Conservation (phyloP, 768 basidiomycete genomes). For the Flagelloscypha sp. region DNA sequence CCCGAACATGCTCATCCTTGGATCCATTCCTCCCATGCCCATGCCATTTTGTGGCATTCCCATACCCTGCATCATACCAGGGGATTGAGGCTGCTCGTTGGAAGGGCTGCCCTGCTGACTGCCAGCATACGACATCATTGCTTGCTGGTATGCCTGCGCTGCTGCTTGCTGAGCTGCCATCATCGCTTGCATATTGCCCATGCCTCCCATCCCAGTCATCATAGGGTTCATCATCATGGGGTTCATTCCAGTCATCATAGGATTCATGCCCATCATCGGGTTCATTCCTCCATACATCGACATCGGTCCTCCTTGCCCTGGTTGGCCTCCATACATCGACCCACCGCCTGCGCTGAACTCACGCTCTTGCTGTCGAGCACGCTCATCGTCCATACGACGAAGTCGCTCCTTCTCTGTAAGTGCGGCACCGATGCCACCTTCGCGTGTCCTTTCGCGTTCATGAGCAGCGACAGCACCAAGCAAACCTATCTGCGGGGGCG, state of each 20-base stretch:
- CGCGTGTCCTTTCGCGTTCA: conserved; percentile 88
- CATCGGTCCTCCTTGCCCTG: conserved; percentile 35
- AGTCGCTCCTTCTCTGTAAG: conserved; percentile 94
- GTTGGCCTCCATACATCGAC: conserved; percentile 56
- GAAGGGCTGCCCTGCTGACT: too few species aligned
- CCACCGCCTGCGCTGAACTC: too few species aligned
- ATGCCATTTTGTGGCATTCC: conserved; percentile 19
- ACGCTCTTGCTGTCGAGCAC: conserved; percentile 84
- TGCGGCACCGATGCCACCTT: conserved; percentile 90
- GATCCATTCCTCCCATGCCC: conserved; percentile 31
- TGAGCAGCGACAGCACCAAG: conserved; percentile 95
- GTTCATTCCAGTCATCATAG: conserved; percentile 41
- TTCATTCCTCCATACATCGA: conserved; percentile 23
- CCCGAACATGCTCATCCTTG: conserved; percentile 57
- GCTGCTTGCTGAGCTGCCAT: conserved; percentile 79
- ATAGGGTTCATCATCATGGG: conserved; percentile 25
- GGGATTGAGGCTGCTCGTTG: too few species aligned
- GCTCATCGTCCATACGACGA: conserved; percentile 82
- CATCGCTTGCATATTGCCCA: conserved; percentile 68
- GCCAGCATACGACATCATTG: conserved; percentile 74
- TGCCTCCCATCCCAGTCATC: conserved; percentile 55
- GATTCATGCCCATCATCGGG: conserved; percentile 32
- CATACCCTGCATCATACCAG: conserved; percentile 58
- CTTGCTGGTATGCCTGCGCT: conserved; percentile 80
- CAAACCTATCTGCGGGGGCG: conserved; percentile 89